These are phyloP conservation scores for Mucuna pruriens DNA, from an alignment of 306 rosid genomes.

Conservation along the genomic window DNA sequence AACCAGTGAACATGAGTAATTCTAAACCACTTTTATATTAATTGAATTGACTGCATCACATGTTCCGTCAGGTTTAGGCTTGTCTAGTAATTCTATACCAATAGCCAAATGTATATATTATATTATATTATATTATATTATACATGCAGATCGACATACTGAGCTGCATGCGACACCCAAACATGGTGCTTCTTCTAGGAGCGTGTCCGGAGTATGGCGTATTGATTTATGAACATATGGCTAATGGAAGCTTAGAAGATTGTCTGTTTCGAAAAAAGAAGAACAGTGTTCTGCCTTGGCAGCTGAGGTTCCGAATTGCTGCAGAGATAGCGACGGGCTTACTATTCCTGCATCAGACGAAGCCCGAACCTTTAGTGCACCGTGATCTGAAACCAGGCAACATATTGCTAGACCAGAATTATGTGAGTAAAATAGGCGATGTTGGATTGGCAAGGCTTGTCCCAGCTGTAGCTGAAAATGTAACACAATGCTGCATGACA, in stretches of 20 bases:
- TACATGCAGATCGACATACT: slow-evolving; percentile 85
- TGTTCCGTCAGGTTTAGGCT: slow-evolving; percentile 3
- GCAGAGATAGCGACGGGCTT: slow-evolving; percentile 87
- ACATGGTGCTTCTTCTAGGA: slow-evolving; percentile 97
- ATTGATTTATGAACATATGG: slow-evolving; percentile 87
- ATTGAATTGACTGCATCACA: slow-evolving; percentile 4
- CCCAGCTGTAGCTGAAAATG: slow-evolving; percentile 85
- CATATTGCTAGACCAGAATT: slow-evolving; percentile 82
- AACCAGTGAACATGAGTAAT: slow-evolving; percentile 39
- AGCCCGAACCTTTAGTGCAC: slow-evolving; percentile 97
- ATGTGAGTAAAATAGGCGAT: slow-evolving; percentile 80
- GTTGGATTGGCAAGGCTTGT: slow-evolving; percentile 92
- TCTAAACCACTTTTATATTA: slow-evolving; percentile 32
- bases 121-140: neutral
- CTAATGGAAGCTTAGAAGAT: slow-evolving; percentile 93
- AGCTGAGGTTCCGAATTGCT: slow-evolving; percentile 76
- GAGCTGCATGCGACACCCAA: slow-evolving; percentile 95
- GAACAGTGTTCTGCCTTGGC: slow-evolving; percentile 65
- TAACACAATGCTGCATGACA: slow-evolving; percentile 80
- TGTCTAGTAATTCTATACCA: too few species aligned
- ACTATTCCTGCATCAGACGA: slow-evolving; percentile 91
- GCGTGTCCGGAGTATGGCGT: slow-evolving; percentile 95
- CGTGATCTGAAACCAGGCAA: slow-evolving; percentile 95
- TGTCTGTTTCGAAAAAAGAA: slow-evolving; percentile 59
- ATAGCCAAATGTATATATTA: too few species aligned